Conservation (phyloP, 768 basidiomycete genomes). For the Tricholomella constricta region DNA sequence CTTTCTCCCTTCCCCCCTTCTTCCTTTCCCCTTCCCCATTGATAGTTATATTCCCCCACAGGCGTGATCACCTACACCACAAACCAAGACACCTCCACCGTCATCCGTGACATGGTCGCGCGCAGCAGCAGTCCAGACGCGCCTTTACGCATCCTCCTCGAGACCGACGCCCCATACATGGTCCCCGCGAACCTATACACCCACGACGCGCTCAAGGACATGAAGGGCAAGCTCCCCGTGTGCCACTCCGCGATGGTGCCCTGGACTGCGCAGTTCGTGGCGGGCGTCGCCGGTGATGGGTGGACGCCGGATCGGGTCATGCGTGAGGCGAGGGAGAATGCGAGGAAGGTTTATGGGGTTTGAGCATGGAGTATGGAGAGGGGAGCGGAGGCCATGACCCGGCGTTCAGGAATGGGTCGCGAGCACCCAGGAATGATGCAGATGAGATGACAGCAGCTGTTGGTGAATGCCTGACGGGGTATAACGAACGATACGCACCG, state of each 20-base stretch:
- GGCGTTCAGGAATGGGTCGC: no score
- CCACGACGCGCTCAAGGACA: constrained; percentile 41
- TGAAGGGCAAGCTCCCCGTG: constrained; percentile 66
- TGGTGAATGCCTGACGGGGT: no score
- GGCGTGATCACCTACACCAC: constrained; percentile 82
- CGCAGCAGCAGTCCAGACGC: constrained; percentile 15
- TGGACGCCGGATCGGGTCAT: constrained; percentile 64
- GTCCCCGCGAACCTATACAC: constrained; percentile 72
- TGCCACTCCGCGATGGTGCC: constrained; percentile 84
- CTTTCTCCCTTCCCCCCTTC: no score
- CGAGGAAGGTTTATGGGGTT: constrained; percentile 60
- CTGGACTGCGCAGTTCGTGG: constrained; percentile 80
- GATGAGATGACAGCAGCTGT: no score
- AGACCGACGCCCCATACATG: constrained; percentile 92
- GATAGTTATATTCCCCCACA: no score
- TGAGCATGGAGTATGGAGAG: no score
- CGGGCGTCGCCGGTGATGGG: constrained; percentile 42
- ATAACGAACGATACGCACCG: no score
- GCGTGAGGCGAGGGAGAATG: constrained; percentile 64
- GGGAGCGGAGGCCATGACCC: no score
- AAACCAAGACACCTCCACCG: constrained; percentile 68
- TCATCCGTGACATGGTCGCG: constrained; percentile 57
- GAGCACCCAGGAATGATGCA: no score
- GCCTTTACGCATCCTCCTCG: constrained; percentile 59
- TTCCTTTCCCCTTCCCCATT: not conserved